Evolutionary conservation across 768 basidiomycete species (phyloP), one percentile per base, ranked within the genome.

Genomic region (Kockovaella imperatae): DNA sequence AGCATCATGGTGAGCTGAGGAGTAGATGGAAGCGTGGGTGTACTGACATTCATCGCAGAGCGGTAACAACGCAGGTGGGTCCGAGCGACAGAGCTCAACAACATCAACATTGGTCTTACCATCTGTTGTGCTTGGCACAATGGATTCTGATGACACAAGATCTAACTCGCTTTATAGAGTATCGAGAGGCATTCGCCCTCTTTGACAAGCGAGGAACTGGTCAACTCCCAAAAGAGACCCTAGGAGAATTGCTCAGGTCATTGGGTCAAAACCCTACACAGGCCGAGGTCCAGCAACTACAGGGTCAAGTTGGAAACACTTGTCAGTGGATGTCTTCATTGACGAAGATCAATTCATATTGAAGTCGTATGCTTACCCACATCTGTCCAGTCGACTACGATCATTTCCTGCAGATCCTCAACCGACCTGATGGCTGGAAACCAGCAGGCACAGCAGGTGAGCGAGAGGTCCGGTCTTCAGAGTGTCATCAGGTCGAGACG

Each of bases 231-330:
- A 76, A 85, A 3, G 86, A 90, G 53, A 83, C 83, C 0, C 75
- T 99, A 1, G 95, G 95, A 7, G 93, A 97, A 70, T 79, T 99
- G 8, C 74, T 99, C 14, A 80, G 95, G 35, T 89, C 89, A 0
- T 76, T 99, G 3, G 95, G 95, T 2, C 95, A 97, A 75, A 99
- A 99, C 70, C 95, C 95, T n/a, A 97, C 93, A 0, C 95, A 97
- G 70, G 83, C 86, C n/a, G 91, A 99, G 72, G 90, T 97, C 3
- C 79, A 80, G 7, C 84, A 88, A 17, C 81, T 97, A 55, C 79
- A 86, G 24, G 73, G 76, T 4, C 69, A 74, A 13, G 82, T 87
- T 2, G 87, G 87, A 14, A 75, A 81, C 49, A 86, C 91, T 49
- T 85, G 87, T 87, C 57, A 59, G 76, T 72, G 11, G 2, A 8